Percentiles rank a stretch among this genome's conserved stretches.
Evolutionary conservation across 345 rosid species (phyloP).

Genomic region (Heritiera fomes): DNA sequence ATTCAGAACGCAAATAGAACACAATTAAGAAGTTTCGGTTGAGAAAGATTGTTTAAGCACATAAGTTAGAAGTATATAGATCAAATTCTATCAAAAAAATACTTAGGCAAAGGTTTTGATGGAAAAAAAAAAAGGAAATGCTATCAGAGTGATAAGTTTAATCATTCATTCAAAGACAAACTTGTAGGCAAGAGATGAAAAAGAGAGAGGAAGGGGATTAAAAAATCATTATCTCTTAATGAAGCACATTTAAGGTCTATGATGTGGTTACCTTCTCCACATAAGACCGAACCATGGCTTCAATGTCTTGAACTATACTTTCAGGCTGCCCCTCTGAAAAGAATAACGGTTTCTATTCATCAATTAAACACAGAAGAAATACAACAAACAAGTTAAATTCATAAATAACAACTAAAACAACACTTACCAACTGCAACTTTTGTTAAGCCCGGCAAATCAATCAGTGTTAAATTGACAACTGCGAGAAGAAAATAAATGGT

Average conservation of each 20-base stretch:
- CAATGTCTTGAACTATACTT: slow-evolving; percentile 57
- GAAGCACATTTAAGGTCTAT: not conserved
- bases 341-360: slow-evolving; percentile 8
- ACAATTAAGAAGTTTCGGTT: not conserved
- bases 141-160: not conserved
- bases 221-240: not conserved
- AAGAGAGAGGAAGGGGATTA: too few relatives aligned
- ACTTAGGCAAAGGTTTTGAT: not conserved
- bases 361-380: not conserved
- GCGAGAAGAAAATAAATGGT: slow-evolving; percentile 19
- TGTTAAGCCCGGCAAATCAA: slow-evolving; percentile 72
- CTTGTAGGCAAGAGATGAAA: not conserved
- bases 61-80: not conserved
- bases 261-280: slow-evolving; percentile 49
- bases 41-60: not conserved
- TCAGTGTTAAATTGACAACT: slow-evolving; percentile 73
- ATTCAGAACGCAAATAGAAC: not conserved
- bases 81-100: not conserved
- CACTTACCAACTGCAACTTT: slow-evolving; percentile 66
- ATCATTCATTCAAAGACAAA: not conserved
- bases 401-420: not conserved
- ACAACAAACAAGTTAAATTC: not conserved
- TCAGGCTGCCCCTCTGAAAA: slow-evolving; percentile 67
- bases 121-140: not conserved
- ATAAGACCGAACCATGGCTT: slow-evolving; percentile 63